Evolutionary conservation across 495 filamentous ascomycete genomes (phyloP), one percentile per base, ranked within the genome.

Genomic region (Aspergillus homomorphus): DNA sequence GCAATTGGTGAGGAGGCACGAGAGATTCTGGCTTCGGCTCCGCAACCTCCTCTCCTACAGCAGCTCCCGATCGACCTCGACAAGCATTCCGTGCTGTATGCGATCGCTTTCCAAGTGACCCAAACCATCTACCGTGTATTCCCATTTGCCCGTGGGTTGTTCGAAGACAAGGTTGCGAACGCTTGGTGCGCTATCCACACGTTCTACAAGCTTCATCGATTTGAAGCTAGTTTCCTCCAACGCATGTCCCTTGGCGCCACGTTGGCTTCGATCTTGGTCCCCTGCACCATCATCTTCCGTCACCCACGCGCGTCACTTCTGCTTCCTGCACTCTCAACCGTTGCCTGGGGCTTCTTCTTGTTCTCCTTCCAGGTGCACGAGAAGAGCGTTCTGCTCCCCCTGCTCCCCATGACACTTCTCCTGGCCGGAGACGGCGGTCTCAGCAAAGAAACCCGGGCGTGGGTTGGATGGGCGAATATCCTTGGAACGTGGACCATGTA

Each of bases 131-230:
- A 94, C 65, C 87, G 94, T n/a, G 80, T 97, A 41, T 96, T 98
- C 65, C 94, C 94, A 7, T 98, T 98, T 64, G 84, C 91, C 14
- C 86, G 94, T 24, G 94, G 94, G 19, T 78, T 98, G 24, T 98
- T 97, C 67, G 94, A 98, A 76, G 94, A 98, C 76, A 98, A 98
- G 71, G 94, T 98, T 30, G 94, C 94, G 60, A 98, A 98, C 64
- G 84, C 96, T 65, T 98, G 94, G 94, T 98, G 94, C 69, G 87
- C 91, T 15, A 76, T 92, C 51, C 93, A 98, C 71, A 86, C 92
- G 0, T 77, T 93, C 49, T 79, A 96, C 74, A 98, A 98, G 73
- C 82, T 97, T 42, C 81, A 87, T 57, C 75, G 84, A 12, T 90
- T 88, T 48, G 84, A 86, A 8, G 59, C 81, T 14, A 76, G 80